Base-by-base conservation (phyloP, 1,284 basidiomycete species). In the Hymenochaete sp. region DNA sequence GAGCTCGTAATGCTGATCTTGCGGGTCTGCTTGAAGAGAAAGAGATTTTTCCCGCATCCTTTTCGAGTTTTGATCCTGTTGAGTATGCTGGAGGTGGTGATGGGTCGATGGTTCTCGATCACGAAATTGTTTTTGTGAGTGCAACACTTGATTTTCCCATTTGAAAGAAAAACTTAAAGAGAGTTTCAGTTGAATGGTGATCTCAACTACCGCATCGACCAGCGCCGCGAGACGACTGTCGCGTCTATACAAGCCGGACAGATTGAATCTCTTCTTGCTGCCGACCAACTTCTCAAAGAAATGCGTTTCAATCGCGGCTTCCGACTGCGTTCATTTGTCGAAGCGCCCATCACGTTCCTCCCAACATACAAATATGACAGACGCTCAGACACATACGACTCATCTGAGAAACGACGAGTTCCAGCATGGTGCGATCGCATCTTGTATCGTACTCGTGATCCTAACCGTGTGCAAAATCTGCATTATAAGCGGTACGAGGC, bases 361-460 rank as follows among this genome's bases (percentile, higher is more conserved):
- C 93, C 93, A 11, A 98, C 95, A 14, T 98, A 98, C 78, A 98
- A 98, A 65, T 98, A 96, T 65, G 89, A 97, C 60, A 77, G 75
- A 1, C 68, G 75, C 3, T 81, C 87, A 4, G 62, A 76, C 57
- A 75, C 80, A 50, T 98, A 89, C 59, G 95, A 98, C 60, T 71
- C 82, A 2, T 89, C 84, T 1, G 89, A 91, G 59, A 98, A 98
- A 62, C 74, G 77, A 18, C 78, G 95, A 0, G 74, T 82, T 6
- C 95, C 93, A 0, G 91, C 93, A 0, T 98, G 93, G 92, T 98
- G 95, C 63, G 95, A 98, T 62, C 79, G 95, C 5, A 77, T 98
- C 18, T 67, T 98, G 31, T 96, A 85, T 77, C 75, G 80, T n/a
- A 72, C 78, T 27, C 68, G 72, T 4, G 73, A 74, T 8, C 65